Evolutionary conservation across 345 rosid genomes (phyloP).

Genomic region (Triadica sebifera): DNA sequence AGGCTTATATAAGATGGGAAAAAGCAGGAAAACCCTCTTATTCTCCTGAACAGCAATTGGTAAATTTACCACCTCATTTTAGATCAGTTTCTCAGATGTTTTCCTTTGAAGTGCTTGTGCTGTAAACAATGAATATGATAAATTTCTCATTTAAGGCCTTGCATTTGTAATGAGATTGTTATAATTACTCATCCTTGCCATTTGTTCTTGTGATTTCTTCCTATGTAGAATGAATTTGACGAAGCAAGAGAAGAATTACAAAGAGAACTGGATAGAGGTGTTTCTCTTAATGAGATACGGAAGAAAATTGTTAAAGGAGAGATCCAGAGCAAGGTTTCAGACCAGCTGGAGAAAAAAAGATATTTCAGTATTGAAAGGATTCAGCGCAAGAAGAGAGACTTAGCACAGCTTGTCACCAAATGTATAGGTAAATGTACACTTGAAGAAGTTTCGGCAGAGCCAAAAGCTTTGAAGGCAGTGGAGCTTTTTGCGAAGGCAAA

Average conservation of each 20-base stretch:
- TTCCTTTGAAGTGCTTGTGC: not conserved
- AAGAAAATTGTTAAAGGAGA: constrained; percentile 57
- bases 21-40: constrained; percentile 71
- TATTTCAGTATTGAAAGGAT: constrained; percentile 49
- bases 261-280: constrained; percentile 57
- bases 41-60: constrained; percentile 53
- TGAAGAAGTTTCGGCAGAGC: constrained; percentile 39
- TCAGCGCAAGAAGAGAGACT: constrained; percentile 75
- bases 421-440: constrained; percentile 37
- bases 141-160: not conserved
- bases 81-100: constrained; percentile 10
- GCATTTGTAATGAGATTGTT: constrained; percentile 9
- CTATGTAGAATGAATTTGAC: constrained; percentile 56
- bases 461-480: constrained; percentile 54
- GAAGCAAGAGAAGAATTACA: constrained; percentile 66
- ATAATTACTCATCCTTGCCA: constrained; percentile 5
- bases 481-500: constrained; percentile 57
- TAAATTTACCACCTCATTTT: constrained; percentile 28
- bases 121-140: not conserved
- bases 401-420: constrained; percentile 60
- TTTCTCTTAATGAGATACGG: constrained; percentile 50
- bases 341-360: constrained; percentile 39
- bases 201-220: constrained; percentile 8
- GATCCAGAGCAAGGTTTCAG: constrained; percentile 38
- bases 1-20: constrained; percentile 73